Conservation (phyloP, 306 rosid species). For the Echinosophora koreensis region DNA sequence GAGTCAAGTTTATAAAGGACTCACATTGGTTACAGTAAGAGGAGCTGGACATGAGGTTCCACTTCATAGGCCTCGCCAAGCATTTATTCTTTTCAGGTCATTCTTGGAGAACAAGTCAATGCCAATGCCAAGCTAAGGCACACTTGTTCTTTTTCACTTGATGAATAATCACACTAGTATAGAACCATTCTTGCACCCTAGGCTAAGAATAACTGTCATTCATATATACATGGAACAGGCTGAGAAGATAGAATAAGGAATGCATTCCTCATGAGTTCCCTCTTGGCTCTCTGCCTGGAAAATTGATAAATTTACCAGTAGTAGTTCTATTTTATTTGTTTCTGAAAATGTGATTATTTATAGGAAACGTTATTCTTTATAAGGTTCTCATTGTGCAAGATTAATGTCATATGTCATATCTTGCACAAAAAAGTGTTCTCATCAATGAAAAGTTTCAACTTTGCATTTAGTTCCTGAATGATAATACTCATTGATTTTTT, state of each 20-base stretch:
- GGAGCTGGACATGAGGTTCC: constrained; percentile 99
- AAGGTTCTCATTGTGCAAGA: constrained; percentile 23
- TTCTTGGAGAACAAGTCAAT: constrained; percentile 87
- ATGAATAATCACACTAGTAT: constrained; percentile 50
- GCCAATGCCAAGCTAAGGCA: constrained; percentile 64
- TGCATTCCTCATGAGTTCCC: constrained; percentile 74
- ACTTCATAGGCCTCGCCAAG: constrained; percentile 86
- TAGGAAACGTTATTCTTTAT: constrained; percentile 42
- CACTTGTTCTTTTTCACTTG: constrained; percentile 43
- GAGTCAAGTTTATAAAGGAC: constrained; percentile 87
- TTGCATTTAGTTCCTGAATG: background rate
- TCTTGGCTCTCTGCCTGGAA: constrained; percentile 42
- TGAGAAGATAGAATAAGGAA: constrained; percentile 54
- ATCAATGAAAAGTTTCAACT: constrained; percentile 36
- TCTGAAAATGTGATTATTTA: constrained; percentile 44
- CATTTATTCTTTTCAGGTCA: constrained; percentile 83
- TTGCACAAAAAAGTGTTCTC: constrained; percentile 39
- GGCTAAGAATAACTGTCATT: constrained; percentile 39
- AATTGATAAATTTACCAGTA: constrained; percentile 30
- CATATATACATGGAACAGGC: constrained; percentile 25
- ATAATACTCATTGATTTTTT: background rate
- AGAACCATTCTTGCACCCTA: constrained; percentile 43
- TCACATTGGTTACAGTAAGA: constrained; percentile 80
- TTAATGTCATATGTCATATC: constrained; percentile 34
- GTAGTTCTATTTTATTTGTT: constrained; percentile 14